These are phyloP conservation scores for Psilocybe sp. DNA, from an alignment of 768 basidiomycete species.

Conservation along the genomic window DNA sequence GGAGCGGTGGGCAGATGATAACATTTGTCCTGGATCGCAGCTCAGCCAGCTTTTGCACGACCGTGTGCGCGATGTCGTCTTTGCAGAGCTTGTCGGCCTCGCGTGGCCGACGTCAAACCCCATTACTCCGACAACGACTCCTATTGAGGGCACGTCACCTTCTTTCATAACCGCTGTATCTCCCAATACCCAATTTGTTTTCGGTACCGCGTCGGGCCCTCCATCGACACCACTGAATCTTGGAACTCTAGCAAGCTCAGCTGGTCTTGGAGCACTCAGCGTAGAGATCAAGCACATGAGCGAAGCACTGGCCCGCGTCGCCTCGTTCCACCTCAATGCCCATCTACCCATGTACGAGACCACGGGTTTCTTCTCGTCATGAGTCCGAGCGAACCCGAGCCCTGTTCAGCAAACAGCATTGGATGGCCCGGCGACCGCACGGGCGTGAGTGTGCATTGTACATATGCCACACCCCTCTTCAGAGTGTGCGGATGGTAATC, in stretches of 20 bases:
- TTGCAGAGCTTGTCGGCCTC: constrained; percentile 53
- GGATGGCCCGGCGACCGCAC: too few relatives aligned
- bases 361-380: constrained; percentile 42
- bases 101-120: constrained; percentile 47
- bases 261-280: constrained; percentile 70
- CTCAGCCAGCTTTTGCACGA: constrained; percentile 59
- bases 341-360: constrained; percentile 78
- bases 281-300: constrained; percentile 69
- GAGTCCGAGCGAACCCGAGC: neutral
- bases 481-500: too few relatives aligned
- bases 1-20: constrained; percentile 66
- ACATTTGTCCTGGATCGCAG: constrained; percentile 59
- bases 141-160: constrained; percentile 6
- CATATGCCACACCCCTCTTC: too few relatives aligned
- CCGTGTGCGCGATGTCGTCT: constrained; percentile 62
- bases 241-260: constrained; percentile 30
- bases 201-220: neutral
- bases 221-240: neutral
- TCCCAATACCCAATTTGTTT: neutral
- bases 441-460: neutral
- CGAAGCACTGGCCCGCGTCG: constrained; percentile 70
- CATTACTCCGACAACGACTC: constrained; percentile 11
- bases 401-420: neutral
- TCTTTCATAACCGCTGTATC: neutral
- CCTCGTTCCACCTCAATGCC: constrained; percentile 70